phyloP scores from a whole-genome alignment of 371 early-diverging fungal species.

The Circinella minor region DNA sequence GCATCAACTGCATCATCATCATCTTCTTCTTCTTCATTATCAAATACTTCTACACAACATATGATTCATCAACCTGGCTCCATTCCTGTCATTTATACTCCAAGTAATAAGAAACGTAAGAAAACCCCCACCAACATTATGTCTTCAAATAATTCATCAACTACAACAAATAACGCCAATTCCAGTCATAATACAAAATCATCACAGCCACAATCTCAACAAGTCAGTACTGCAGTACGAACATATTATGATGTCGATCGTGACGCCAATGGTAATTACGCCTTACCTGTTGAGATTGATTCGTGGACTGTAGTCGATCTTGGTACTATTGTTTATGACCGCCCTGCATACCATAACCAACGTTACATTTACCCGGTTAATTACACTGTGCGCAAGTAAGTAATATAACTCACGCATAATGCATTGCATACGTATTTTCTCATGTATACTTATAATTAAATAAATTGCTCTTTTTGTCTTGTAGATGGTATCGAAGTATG shows the following conservation, averaged over 20 bases:
- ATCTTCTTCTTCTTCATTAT: neutral
- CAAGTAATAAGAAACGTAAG: slow-evolving; percentile 35
- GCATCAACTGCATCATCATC: neutral
- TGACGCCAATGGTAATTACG: slow-evolving; percentile 73
- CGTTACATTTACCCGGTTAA: slow-evolving; percentile 94
- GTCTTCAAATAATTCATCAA: slow-evolving; percentile 1
- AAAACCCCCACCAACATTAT: slow-evolving; percentile 24
- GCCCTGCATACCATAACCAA: slow-evolving; percentile 87
- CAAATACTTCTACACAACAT: neutral
- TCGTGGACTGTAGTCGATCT: slow-evolving; percentile 77
- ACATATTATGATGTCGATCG: slow-evolving; percentile 61
- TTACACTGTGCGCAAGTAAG: slow-evolving; percentile 69
- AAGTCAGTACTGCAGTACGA: slow-evolving; percentile 40
- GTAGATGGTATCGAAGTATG: slow-evolving; percentile 79
- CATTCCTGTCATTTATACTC: slow-evolving; percentile 36
- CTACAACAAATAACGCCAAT: slow-evolving; percentile 18
- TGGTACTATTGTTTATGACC: slow-evolving; percentile 80
- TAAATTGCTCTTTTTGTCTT: neutral
- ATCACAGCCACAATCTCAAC: slow-evolving; percentile 18
- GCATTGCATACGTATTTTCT: neutral
- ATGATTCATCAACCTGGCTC: slow-evolving; percentile 1
- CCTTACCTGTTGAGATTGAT: slow-evolving; percentile 84
- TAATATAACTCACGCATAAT: neutral
- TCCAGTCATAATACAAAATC: neutral
- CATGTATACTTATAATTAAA: no score